These are phyloP conservation scores for Plenodomus biglobosus DNA, from an alignment of 2,329 filamentous ascomycete species.

Conservation along the genomic window DNA sequence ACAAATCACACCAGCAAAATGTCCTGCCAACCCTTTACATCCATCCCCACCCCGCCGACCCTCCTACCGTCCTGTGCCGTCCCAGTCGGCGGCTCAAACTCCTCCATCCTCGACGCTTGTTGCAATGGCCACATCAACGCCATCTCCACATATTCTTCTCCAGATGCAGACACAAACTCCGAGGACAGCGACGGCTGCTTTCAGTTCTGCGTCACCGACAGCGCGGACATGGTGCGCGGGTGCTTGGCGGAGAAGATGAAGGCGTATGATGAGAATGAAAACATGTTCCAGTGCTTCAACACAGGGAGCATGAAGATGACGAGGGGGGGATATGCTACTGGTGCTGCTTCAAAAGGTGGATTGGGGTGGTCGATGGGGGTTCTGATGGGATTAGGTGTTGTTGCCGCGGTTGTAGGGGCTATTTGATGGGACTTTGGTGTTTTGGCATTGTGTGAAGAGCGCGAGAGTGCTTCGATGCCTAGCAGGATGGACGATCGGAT, in stretches of 20 bases:
- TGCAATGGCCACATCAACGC: conserved; percentile 36
- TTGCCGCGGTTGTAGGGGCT: conserved; percentile 7
- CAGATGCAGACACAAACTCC: conserved; percentile 10
- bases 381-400: conserved; percentile 12
- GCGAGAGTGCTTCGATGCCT: no score
- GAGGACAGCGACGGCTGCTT: conserved; percentile 24
- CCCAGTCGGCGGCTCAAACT: conserved; percentile 30
- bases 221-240: conserved; percentile 9
- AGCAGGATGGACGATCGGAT: no score
- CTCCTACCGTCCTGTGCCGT: conserved; percentile 26
- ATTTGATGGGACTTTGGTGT: background rate
- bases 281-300: conserved; percentile 18
- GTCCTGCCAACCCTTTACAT: conserved; percentile 16
- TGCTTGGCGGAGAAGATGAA: conserved; percentile 17
- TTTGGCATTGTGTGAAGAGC: no score
- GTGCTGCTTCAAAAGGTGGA: conserved; percentile 2
- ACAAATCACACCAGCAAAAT: conserved; percentile 3
- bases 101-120: conserved; percentile 32
- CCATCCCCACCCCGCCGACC: conserved; percentile 28
- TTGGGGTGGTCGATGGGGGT: conserved; percentile 6
- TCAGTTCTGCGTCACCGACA: conserved; percentile 28
- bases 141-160: conserved; percentile 22
- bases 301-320: conserved; percentile 6
- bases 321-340: conserved; percentile 10
- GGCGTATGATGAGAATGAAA: conserved; percentile 6